phyloP scores from a whole-genome alignment of 495 filamentous ascomycete species.

The Penicillium malachiteum region DNA sequence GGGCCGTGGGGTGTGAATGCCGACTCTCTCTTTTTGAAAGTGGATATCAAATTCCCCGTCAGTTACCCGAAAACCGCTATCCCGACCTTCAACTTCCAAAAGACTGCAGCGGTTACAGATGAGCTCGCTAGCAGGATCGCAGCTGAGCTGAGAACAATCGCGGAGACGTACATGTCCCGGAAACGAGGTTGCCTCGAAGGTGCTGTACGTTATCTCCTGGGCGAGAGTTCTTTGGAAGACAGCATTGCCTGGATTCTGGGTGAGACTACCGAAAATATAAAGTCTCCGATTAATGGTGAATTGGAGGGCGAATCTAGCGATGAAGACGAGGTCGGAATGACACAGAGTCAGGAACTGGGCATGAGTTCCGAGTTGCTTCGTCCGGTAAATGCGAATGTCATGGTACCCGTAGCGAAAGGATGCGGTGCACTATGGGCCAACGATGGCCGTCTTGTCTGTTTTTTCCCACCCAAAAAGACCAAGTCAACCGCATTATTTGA shows the following conservation, averaged over 20 bases:
- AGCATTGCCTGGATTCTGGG: conserved; percentile 66
- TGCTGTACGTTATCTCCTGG: conserved; percentile 77
- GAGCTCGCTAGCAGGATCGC: conserved; percentile 62
- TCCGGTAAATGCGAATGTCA: conserved; percentile 66
- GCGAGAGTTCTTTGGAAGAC: conserved; percentile 74
- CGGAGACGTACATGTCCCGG: conserved; percentile 62
- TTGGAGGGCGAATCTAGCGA: conserved; percentile 78
- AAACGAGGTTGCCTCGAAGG: conserved; percentile 80
- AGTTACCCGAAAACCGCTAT: conserved; percentile 69
- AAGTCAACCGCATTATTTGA: conserved; percentile 64
- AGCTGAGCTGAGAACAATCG: conserved; percentile 67
- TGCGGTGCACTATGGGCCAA: conserved; percentile 78
- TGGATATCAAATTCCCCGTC: conserved; percentile 74
- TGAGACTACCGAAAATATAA: conserved; percentile 46
- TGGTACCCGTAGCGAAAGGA: conserved; percentile 70
- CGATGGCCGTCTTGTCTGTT: conserved; percentile 79
- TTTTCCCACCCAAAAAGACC: conserved; percentile 80
- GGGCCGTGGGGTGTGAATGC: conserved; percentile 82
- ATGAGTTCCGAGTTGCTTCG: conserved; percentile 54
- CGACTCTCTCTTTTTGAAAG: conserved; percentile 71
- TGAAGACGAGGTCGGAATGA: conserved; percentile 70
- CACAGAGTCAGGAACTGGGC: conserved; percentile 52
- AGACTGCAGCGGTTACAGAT: conserved; percentile 73
- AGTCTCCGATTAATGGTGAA: conserved; percentile 53
- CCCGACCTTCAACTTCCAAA: conserved; percentile 70